Base-by-base conservation (phyloP, 1,284 basidiomycete genomes). In the Schizopora paradoxa region DNA sequence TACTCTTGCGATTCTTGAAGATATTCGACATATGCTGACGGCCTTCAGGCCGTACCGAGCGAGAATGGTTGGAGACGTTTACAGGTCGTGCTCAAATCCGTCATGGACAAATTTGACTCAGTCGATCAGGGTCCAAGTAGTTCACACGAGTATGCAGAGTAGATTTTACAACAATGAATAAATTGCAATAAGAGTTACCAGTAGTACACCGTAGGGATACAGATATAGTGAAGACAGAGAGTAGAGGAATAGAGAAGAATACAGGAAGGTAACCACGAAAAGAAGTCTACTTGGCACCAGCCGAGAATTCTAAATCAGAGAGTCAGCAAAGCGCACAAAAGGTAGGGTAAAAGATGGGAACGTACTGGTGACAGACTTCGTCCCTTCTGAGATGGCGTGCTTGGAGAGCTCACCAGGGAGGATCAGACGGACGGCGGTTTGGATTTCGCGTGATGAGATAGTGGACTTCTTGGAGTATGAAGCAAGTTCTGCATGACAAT, bases 361-460 rank as follows among this genome's bases (percentile, higher is more conserved):
- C 49, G 8, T 23, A 51, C 49, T 51, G 11, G 49, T 51, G 5
- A 51, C 49, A 31, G 49, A 51, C 70, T 84, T 86, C 51, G 82
- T 86, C 35, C 86, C 86, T 68, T 90, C 86, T 16, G 84, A 86
- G 68, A 90, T 86, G 61, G 84, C 85, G 68, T 88, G 85, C 76
- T 87, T 88, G 58, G 81, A 80, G 46, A 86, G 70, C 66, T 86
- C 82, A 64, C 81, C 82, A 43, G 82, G 82, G 28, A 85, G 72
- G 65, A 85, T 82, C 51, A 85, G 72, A 48, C 82, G 75, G 50
- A 82, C 80, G 43, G 77, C 67, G n/a, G 82, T 85, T 66, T 85
- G 82, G 61, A 85, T 83, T 69, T 84, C 82, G 53, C 80, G 77
- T 32, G 80, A 82, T 39, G 81, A 82, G 67, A 84, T 83, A 52